Evolutionary conservation across 2,329 filamentous ascomycete species (phyloP), one percentile per base, ranked within the genome.

Genomic region (Aspergillus japonicus): DNA sequence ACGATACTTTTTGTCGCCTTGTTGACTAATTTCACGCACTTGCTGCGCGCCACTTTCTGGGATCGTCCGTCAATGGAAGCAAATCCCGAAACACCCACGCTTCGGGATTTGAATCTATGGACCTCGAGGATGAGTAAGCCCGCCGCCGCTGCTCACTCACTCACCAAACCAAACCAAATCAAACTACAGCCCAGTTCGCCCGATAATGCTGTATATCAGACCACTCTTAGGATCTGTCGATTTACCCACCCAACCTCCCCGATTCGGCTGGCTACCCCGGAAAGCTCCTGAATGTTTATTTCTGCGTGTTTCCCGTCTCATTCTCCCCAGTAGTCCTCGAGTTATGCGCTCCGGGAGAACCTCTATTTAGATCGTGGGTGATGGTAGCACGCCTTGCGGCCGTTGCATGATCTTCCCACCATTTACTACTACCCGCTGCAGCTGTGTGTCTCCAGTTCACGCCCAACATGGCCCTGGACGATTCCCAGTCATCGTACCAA

Each of bases 81-180:
- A 75, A 74, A 75, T 69, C 73, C 73, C 72, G 72, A 69, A 44
- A 57, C 49, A 55, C 57, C 58, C 54, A 64, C 59, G 57, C 57
- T 56, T 70, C 73, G 73, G 73, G 73, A 72, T 75, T 74, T 75
- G 73, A 54, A 57, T 61, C 58, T 42, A 50, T 61, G 57, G 60
- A 62, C 60, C 56, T 49, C 44, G 51, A 65, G 64, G 66, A 69
- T 70, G 71, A 71, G 66, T 74, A 67, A 71, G 66, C 69, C 61
- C 29, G 23, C 57, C 50, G 48, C 57, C 53, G 48, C 62, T 58
- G 61, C 59, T 60, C 57, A 62, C 5, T 44, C 39, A n/a, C 16
- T 19, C 39, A 16, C 14, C 16, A 44, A 50, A 31, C 53, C 33
- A 29, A 29, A 26, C 21, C 29, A 51, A 44, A 44, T 5, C 16